These are phyloP conservation scores for Chytridium lagenaria DNA, from an alignment of 371 early-diverging fungal genomes.

Conservation along the genomic window DNA sequence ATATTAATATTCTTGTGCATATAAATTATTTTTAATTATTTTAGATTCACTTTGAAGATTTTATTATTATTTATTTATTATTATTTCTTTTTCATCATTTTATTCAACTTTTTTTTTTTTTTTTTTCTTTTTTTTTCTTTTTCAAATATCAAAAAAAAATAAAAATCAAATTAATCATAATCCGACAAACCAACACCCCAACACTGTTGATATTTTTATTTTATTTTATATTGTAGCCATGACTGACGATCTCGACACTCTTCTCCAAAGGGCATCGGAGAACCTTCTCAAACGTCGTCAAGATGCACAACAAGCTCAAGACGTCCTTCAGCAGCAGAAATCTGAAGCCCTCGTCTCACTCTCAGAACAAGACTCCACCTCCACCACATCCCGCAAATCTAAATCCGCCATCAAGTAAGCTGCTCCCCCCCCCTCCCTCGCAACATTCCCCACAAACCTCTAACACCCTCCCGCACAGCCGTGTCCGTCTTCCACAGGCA, in stretches of 20 bases:
- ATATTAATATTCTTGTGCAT: too few relatives aligned
- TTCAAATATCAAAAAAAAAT: not conserved
- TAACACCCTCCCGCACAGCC: too few relatives aligned
- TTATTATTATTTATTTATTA: slow-evolving; percentile 13
- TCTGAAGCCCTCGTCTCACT: too few relatives aligned
- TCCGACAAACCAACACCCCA: too few relatives aligned
- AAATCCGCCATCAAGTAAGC: not conserved
- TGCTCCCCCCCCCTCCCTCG: not conserved
- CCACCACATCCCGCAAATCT: not conserved
- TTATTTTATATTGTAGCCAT: not conserved
- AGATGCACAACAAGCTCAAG: not conserved
- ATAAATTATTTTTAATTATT: too few relatives aligned
- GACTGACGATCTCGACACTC: slow-evolving; percentile 21
- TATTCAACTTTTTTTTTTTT: not conserved
- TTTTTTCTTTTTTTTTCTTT: not conserved
- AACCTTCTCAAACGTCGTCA: slow-evolving; percentile 1
- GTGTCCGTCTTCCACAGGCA: not conserved
- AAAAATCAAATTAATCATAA: not conserved
- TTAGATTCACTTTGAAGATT: too few relatives aligned
- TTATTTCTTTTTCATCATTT: not conserved
- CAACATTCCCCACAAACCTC: too few relatives aligned
- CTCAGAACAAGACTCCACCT: too few relatives aligned
- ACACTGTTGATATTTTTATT: not conserved
- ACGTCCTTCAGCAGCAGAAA: too few relatives aligned
- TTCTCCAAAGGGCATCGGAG: slow-evolving; percentile 21